Percentiles rank a stretch among this genome's conserved stretches.
phyloP scores from a whole-genome alignment of 176 grass and related monocot species.

The Aegilops bicornis region DNA sequence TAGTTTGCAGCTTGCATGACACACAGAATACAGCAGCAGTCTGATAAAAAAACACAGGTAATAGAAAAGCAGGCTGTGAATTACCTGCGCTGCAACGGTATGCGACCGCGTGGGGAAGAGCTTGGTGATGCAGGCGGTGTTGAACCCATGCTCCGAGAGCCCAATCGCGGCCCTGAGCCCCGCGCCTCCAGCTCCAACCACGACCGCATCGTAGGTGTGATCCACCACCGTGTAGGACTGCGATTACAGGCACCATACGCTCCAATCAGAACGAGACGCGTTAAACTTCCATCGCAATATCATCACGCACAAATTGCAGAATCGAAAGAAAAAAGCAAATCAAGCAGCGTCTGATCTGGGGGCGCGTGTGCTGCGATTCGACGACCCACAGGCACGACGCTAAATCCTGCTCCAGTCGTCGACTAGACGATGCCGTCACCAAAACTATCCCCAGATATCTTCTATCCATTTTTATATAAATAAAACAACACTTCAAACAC shows the following conservation, averaged over 20 bases:
- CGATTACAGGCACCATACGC: neutral
- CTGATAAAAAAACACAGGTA: neutral
- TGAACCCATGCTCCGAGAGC: conserved; percentile 85
- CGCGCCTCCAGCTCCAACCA: conserved; percentile 86
- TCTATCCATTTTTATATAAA: neutral
- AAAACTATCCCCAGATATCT: neutral
- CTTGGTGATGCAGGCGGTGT: conserved; percentile 96
- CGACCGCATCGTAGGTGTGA: conserved; percentile 88
- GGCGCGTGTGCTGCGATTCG: conserved; percentile 20
- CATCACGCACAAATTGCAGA: neutral
- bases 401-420: neutral
- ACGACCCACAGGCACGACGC: neutral
- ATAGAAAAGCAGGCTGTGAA: neutral
- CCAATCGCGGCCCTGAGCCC: conserved; percentile 88
- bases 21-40: neutral
- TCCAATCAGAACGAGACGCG: neutral
- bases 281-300: neutral
- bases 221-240: conserved; percentile 87
- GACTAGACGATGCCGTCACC: neutral
- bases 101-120: conserved; percentile 90
- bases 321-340: neutral
- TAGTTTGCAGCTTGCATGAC: neutral
- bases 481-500: neutral
- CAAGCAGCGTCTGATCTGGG: conserved; percentile 47
- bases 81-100: conserved; percentile 85